A percentile compares a stretch with the other conserved stretches of the same genome.
Evolutionary conservation across 2,329 filamentous ascomycete genomes (phyloP).

Genomic region (Penicillium sp.): DNA sequence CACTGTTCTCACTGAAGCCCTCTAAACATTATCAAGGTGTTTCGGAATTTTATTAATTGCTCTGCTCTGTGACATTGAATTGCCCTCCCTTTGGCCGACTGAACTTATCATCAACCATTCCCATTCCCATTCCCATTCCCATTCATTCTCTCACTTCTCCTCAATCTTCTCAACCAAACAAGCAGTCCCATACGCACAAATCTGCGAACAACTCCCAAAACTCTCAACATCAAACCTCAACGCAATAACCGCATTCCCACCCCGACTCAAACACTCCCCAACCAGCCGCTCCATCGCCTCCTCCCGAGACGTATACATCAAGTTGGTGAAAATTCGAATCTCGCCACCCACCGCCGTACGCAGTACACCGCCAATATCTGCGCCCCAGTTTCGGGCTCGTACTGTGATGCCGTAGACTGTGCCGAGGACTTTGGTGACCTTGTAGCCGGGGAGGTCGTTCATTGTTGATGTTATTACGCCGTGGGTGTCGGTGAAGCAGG

Average conservation of each 20-base stretch:
- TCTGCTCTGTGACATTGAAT: too few relatives aligned
- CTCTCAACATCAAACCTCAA: conserved; percentile 65
- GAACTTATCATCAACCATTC: neutral
- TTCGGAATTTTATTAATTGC: too few relatives aligned
- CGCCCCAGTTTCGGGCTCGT: conserved; percentile 64
- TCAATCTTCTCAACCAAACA: conserved; percentile 64
- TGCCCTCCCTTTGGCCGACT: too few relatives aligned
- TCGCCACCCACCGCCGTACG: conserved; percentile 66
- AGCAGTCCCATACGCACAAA: conserved; percentile 67
- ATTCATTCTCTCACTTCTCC: conserved; percentile 3
- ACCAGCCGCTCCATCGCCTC: conserved; percentile 64
- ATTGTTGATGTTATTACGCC: conserved; percentile 68
- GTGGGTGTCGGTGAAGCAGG: conserved; percentile 66
- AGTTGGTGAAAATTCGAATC: conserved; percentile 63
- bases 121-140: too few relatives aligned
- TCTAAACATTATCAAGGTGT: too few relatives aligned
- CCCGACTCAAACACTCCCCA: conserved; percentile 62
- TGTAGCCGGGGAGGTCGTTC: conserved; percentile 68
- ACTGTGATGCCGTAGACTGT: conserved; percentile 65
- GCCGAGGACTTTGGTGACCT: conserved; percentile 63
- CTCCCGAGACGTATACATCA: conserved; percentile 66
- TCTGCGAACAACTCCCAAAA: conserved; percentile 62
- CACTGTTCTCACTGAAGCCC: too few relatives aligned
- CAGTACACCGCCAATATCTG: conserved; percentile 61
- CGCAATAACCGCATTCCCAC: conserved; percentile 66